Conservation (phyloP, 768 basidiomycete genomes). For the Pisolithus sp. region DNA sequence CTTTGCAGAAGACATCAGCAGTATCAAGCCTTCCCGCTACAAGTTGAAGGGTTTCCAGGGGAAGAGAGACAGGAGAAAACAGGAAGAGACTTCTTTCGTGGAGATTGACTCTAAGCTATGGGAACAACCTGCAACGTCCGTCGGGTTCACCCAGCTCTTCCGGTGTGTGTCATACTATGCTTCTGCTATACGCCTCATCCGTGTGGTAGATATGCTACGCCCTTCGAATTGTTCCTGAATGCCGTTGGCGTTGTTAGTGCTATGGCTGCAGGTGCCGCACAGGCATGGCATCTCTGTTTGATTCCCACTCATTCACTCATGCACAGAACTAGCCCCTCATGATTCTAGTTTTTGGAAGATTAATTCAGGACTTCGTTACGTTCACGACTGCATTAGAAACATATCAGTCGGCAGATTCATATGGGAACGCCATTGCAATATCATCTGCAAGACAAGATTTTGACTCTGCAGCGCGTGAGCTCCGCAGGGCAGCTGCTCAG, state of each 20-base stretch:
- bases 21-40: no score
- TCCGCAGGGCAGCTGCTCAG: slow-evolving; percentile 35
- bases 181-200: not conserved
- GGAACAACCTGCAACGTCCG: slow-evolving; percentile 29
- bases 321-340: slow-evolving; percentile 41
- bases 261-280: slow-evolving; percentile 72
- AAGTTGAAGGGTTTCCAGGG: no score
- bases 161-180: slow-evolving; percentile 28
- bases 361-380: no score
- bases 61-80: slow-evolving; percentile 30
- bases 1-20: no score
- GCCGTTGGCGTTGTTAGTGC: slow-evolving; percentile 68
- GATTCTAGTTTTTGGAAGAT: no score
- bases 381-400: no score
- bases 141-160: slow-evolving; percentile 42
- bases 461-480: slow-evolving; percentile 32
- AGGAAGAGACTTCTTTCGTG: slow-evolving; percentile 3
- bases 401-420: not conserved
- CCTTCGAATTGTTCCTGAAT: slow-evolving; percentile 59
- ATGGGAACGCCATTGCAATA: slow-evolving; percentile 24
- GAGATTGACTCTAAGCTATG: slow-evolving; percentile 13
- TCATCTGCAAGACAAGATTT: slow-evolving; percentile 28
- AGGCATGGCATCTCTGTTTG: slow-evolving; percentile 37
- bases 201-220: slow-evolving; percentile 61
- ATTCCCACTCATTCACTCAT: not conserved